Base-by-base conservation (phyloP, 108 stramenopile species). In the Skeletonema tropicum region DNA sequence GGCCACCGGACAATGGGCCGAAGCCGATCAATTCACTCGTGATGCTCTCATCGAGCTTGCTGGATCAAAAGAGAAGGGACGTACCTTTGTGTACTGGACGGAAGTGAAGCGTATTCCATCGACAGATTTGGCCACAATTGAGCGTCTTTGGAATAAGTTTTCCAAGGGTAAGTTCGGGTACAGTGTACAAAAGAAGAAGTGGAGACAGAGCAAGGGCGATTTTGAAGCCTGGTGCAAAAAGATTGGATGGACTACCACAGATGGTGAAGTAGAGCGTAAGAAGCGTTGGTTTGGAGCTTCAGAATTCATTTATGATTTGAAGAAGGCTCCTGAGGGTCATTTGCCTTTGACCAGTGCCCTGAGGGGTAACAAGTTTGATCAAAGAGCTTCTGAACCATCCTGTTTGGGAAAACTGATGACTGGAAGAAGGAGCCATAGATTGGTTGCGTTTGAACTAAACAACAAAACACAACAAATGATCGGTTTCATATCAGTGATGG, bases 81-180 rank as follows among this genome's bases (percentile, higher is more conserved):
- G 97, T n/a, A 86, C 90, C 66, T 98, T 97, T 81, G 98, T 98
- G 25, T 98, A 98, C 80, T 98, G 92, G 76, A 98, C 98, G 11
- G 97, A 98, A 82, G 98, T 97, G 8, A 95, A 97, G 79, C 76
- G 86, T 55, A 97, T 98, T 55, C 96, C 93, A 8, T 83, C 73
- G 52, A 95, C 87, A 15, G 98, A 97, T 75, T 69, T 98, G 35
- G 97, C 96, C 10, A 97, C 98, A 11, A 97, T 98, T 32, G 98
- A 98, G 82, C 83, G 92, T 57, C 86, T 98, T 49, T 98, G 98
- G 98, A 83, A 83, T 29, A 86, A 93, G 72, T 97, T 96, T 79
- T 95, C 91, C n/a, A 84, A 83, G 19, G 94, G 94, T 36, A 98
- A 98, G 72, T 98, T 98, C 70, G 98, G 98, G 21, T 98, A 97